phyloP scores from a whole-genome alignment of 495 filamentous ascomycete species.

The Bathelium albidoporum region DNA sequence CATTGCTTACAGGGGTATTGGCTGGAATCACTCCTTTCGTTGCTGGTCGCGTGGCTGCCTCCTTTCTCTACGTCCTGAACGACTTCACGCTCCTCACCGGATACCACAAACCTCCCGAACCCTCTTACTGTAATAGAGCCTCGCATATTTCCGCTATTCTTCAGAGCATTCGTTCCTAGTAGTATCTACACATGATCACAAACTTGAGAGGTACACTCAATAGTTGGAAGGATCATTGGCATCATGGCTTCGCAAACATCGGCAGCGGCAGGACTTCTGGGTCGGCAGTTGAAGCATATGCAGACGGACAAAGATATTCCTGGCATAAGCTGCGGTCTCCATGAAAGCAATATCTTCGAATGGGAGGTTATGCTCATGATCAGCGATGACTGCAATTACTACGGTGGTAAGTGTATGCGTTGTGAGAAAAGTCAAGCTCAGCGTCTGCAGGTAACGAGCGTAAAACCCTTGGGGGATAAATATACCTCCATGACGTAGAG shows the following conservation, averaged over 20 bases:
- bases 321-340: slow-evolving; percentile 84
- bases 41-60: too few species aligned
- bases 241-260: neutral
- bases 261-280: slow-evolving; percentile 62
- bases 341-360: slow-evolving; percentile 87
- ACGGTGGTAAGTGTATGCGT: slow-evolving; percentile 56
- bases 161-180: too few species aligned
- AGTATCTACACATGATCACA: too few species aligned
- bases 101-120: too few species aligned
- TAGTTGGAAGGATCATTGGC: neutral
- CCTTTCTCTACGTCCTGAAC: too few species aligned
- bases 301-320: slow-evolving; percentile 83
- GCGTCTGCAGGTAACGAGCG: neutral
- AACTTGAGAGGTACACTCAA: neutral
- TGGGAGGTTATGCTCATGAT: slow-evolving; percentile 99
- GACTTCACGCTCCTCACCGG: too few species aligned
- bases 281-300: slow-evolving; percentile 85
- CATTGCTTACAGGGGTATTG: too few species aligned
- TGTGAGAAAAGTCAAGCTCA: neutral
- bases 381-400: slow-evolving; percentile 88
- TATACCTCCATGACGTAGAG: neutral
- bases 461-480: neutral
- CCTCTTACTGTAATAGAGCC: too few species aligned
- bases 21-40: too few species aligned
- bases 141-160: too few species aligned